Base-by-base conservation (phyloP, 192 early-diverging fungal genomes). In the Gigaspora rosea region DNA sequence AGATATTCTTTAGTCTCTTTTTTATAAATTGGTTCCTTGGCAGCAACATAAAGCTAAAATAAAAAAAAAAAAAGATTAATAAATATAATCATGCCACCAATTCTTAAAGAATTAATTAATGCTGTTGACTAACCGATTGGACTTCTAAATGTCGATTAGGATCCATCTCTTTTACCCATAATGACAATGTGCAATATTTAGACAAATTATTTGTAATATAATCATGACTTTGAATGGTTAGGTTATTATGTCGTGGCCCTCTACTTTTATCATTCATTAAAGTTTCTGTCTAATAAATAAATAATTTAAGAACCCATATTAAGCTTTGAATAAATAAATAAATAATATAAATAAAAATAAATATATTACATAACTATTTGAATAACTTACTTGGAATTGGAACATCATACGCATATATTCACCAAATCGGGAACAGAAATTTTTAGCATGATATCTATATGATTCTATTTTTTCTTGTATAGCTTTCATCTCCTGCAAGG, bases 111-210 rank as follows among this genome's bases (percentile, higher is more conserved):
- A 36, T 16, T 33, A 69, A n/a, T 41, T 33, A 22, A 2, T 18
- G 36, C 2, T 50, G 36, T 4, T 50, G 18, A 46, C 77, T 52
- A 80, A 94, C 85, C 78, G 86, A 90, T 63, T 93, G 92, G 7
- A 93, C 76, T 71, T 94, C 93, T 67, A 88, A 88, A 79, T 92
- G 89, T 22, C 89, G 84, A 35, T 86, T 82, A 33, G 92, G 83
- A 50, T 93, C 91, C 79, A 93, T 88, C 65, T 93, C 90, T 71
- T 90, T 87, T 67, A 92, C 83, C 93, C 93, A 94, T 18, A 91
- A 71, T 49, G 88, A 86, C 50, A 93, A 80, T 2, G 90, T 90
- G 13, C 86, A 89, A 62, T 91, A 94, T 70, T 85, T 86, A 58
- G 89, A 83, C 65, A 93, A 80, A 48, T 82, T 79, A 68, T 90